Evolutionary conservation across 371 early-diverging fungal genomes (phyloP).

Genomic region (Mucor plumbeus): DNA sequence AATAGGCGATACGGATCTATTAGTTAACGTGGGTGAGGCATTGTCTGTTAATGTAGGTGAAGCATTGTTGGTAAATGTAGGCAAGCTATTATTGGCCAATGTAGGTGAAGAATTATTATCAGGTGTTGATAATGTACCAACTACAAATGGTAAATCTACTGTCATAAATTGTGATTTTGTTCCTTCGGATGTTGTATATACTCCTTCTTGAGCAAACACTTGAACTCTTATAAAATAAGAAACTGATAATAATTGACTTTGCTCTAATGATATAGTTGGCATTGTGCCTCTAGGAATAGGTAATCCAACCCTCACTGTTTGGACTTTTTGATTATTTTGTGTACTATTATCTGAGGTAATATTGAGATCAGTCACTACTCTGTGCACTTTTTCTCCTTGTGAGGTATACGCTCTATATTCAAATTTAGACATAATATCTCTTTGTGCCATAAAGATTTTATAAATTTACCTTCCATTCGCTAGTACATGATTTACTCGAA

Average conservation of each 20-base stretch:
- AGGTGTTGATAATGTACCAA: constrained; percentile 22
- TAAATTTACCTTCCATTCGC: constrained; percentile 22
- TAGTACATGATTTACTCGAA: constrained; percentile 20
- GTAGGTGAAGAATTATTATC: background rate
- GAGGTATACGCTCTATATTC: constrained; percentile 19
- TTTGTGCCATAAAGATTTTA: background rate
- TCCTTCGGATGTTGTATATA: constrained; percentile 19
- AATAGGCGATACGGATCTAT: constrained; percentile 3
- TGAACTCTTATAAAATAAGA: constrained; percentile 27
- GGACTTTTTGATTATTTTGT: constrained; percentile 11
- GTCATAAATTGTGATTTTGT: constrained; percentile 21
- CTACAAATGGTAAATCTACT: constrained; percentile 26
- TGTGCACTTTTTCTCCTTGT: constrained; percentile 21
- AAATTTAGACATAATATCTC: too few relatives aligned
- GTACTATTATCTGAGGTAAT: background rate
- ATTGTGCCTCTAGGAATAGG: constrained; percentile 26
- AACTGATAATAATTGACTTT: constrained; percentile 25
- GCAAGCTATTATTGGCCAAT: too few relatives aligned
- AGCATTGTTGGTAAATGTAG: constrained; percentile 1
- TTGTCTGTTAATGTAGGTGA: background rate
- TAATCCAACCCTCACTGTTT: constrained; percentile 18
- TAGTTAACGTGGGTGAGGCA: background rate
- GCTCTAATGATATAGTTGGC: constrained; percentile 27
- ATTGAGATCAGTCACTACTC: constrained; percentile 24
- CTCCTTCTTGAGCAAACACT: constrained; percentile 27